phyloP scores from a whole-genome alignment of 2,329 filamentous ascomycete species.

The Cryphonectria nitschkei region DNA sequence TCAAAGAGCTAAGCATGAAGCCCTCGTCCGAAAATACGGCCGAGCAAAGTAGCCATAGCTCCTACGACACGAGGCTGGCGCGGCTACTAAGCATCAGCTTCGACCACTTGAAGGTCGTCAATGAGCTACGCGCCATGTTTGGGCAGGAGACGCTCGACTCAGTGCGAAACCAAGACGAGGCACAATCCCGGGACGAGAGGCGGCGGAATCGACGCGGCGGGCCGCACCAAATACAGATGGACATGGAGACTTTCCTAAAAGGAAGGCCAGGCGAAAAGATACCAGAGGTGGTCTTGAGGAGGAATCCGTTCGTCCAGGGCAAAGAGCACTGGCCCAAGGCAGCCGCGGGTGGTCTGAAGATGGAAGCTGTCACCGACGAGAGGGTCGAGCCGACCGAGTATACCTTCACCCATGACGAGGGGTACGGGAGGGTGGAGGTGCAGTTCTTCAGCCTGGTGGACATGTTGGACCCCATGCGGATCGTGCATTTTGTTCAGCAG shows the following conservation, averaged over 20 bases:
- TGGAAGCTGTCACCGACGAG: slow-evolving; percentile 62
- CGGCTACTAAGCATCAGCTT: slow-evolving; percentile 57
- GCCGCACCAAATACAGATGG: slow-evolving; percentile 41
- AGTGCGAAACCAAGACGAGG: slow-evolving; percentile 53
- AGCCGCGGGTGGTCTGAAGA: slow-evolving; percentile 79
- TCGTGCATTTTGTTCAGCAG: slow-evolving; percentile 74
- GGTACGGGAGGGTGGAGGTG: slow-evolving; percentile 75
- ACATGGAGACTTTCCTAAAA: slow-evolving; percentile 59
- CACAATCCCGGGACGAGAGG: slow-evolving; percentile 43
- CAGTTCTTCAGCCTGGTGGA: slow-evolving; percentile 82
- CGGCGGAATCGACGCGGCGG: slow-evolving; percentile 44
- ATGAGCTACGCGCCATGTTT: slow-evolving; percentile 79
- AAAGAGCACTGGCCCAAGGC: slow-evolving; percentile 86
- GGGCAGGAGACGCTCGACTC: slow-evolving; percentile 61
- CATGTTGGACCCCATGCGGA: slow-evolving; percentile 78
- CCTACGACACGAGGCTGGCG: slow-evolving; percentile 34
- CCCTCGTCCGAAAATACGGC: slow-evolving; percentile 28
- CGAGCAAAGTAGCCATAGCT: neutral
- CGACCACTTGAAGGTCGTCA: slow-evolving; percentile 79
- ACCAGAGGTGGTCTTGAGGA: slow-evolving; percentile 70
- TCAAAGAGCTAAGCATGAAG: slow-evolving; percentile 52
- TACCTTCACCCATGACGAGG: slow-evolving; percentile 72
- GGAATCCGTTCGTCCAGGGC: slow-evolving; percentile 84
- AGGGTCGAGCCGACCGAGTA: slow-evolving; percentile 69
- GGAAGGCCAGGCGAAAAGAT: slow-evolving; percentile 65